Base-by-base conservation (phyloP, 2,329 filamentous ascomycete species). In the Diaporthe sp. region DNA sequence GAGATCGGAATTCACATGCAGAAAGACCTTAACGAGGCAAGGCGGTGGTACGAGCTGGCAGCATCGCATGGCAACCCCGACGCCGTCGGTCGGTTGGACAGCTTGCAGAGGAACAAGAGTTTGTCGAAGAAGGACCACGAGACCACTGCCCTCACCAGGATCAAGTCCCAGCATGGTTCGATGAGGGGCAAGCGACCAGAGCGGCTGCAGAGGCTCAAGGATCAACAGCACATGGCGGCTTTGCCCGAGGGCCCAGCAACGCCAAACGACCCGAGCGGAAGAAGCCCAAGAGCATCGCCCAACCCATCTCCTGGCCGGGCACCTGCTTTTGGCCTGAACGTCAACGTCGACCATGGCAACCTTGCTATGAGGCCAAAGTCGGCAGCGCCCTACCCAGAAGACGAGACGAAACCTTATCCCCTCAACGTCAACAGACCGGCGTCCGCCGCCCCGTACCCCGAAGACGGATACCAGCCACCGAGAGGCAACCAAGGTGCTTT, bases 1-100 rank as follows among this genome's bases (percentile, higher is more conserved):
- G 97, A 99, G 83, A 97, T 99, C 78, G 97, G 97, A 78, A 97
- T 99, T 81, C 92, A 95, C 81, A 94, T 97, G 33, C 90, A 91
- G n/a, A 93, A 95, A 77, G 94, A 96, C 81, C 85, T 98, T 55
- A 89, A 91, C 67, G 94, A 97, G 82, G 96, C 97, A 1, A 89
- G 93, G 77, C 91, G 89, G 77, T 99, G 97, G 97, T 99, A 99
- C 82, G 91, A 94, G 78, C 92, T 95, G 80, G 96, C 97, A 10
- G 94, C 95, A 40, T 93, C 94, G 42, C 95, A 96, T 80, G 97
- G 96, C 47, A 99, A 98, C 84, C 94, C 94, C 79, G 97, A 99
- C 83, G 97, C 97, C 17, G 86, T 91, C 66, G 90, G 89, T 60
- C 92, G 97, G 57, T 91, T 99, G 74, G 94, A 98, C 66, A 95